Conservation (phyloP, 345 rosid species). For the Eutrema yunnanense region DNA sequence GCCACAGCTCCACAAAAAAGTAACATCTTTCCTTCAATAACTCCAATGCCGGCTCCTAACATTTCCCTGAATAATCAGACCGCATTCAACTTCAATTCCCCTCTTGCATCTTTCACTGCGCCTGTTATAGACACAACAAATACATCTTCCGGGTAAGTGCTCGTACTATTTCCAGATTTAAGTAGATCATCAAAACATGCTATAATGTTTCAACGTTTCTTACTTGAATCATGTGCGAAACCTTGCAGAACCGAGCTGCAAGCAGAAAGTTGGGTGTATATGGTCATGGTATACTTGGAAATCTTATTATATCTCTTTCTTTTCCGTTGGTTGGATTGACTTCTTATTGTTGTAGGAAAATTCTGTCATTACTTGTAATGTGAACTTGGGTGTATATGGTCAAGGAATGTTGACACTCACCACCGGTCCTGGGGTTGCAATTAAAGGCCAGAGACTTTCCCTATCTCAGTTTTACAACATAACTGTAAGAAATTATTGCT, state of each 20-base stretch:
- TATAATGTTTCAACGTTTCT: constrained; percentile 3
- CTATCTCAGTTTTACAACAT: too few relatives aligned
- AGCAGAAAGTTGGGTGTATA: neutral
- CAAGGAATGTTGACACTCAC: too few relatives aligned
- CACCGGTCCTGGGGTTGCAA: too few relatives aligned
- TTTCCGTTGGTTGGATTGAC: too few relatives aligned
- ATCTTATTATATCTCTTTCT: too few relatives aligned
- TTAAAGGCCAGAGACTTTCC: too few relatives aligned
- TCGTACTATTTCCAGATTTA: neutral
- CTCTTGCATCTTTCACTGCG: constrained; percentile 18
- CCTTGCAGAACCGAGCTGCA: constrained; percentile 39
- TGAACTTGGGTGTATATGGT: too few relatives aligned
- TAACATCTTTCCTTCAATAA: constrained; percentile 13
- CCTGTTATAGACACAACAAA: too few relatives aligned
- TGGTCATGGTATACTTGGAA: too few relatives aligned
- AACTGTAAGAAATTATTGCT: too few relatives aligned
- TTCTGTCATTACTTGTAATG: too few relatives aligned
- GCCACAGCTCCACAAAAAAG: constrained; percentile 20
- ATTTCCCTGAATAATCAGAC: constrained; percentile 17
- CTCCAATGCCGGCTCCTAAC: constrained; percentile 11
- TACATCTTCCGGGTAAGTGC: constrained; percentile 24
- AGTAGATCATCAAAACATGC: neutral
- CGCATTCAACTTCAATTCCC: constrained; percentile 13
- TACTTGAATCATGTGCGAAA: constrained; percentile 4
- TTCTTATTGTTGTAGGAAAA: too few relatives aligned